Base-by-base conservation (phyloP, 1,284 basidiomycete genomes). In the Fomitopsis palustris region DNA sequence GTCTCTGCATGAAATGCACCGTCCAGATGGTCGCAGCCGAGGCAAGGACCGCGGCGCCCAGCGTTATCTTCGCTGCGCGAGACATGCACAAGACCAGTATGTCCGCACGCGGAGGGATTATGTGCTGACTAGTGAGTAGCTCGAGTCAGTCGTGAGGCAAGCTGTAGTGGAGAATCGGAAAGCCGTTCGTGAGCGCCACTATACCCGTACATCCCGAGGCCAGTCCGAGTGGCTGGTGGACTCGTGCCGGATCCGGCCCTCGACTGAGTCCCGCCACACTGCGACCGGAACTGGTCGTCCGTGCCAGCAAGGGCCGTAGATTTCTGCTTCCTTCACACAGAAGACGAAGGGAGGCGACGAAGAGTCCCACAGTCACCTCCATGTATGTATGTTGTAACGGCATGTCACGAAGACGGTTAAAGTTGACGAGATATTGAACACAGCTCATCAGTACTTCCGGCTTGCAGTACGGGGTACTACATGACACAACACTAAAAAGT, bases 1-100 rank as follows among this genome's bases (percentile, higher is more conserved):
- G 82, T 45, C 84, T 78, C 74, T 99, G 96, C 62, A 96, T 83
- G 68, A 83, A 91, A 72, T 98, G 96, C 6, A 99, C 96, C 21
- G 87, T 93, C 85, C 88, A 96, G 68, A 99, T 87, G 6, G 91
- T 93, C 33, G 86, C 74, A 1, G 81, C 81, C 14, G 91, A 86
- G 55, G 91, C 73, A 8, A 84, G 66, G 54, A 93, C 74, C 3
- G 95, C 87, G n/a, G 78, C 81, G 33, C 78, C 75, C 31, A 98
- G 81, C 4, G 95, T 93, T 43, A 82, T 74, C 73, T 93, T 95
- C 23, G 96, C 91, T 54, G 81, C 80, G 58, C 85, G 79, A 59
- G 92, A 91, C 85, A 93, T 92, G 39, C 42, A 37, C 12, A 14
- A 39, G 41, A 27, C 45, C 27, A 29, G 17, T 21, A 8, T 17